Percentiles rank a stretch among this genome's conserved stretches.
Conservation (phyloP, 495 filamentous ascomycete genomes). For the Hypoxylon fuscum region DNA sequence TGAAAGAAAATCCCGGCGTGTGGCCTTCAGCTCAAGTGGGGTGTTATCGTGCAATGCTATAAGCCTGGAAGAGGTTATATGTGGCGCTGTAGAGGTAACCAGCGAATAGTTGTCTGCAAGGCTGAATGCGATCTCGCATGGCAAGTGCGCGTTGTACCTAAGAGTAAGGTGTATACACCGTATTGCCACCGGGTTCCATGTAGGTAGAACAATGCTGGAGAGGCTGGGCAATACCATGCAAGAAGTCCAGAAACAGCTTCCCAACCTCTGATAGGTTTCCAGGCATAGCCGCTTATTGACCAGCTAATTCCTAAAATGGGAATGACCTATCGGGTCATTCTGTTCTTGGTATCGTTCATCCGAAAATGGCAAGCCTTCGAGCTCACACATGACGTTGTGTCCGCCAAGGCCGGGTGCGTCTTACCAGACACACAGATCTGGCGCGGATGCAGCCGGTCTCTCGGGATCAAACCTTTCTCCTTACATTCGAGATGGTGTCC, state of each 20-base stretch:
- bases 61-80: conserved; percentile 8
- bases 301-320: conserved; percentile 37
- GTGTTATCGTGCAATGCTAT: conserved; percentile 2
- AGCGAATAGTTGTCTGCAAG: conserved; percentile 23
- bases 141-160: not conserved
- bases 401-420: conserved; percentile 34
- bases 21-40: conserved; percentile 14
- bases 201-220: conserved; percentile 11
- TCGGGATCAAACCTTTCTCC: conserved; percentile 24
- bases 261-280: conserved; percentile 27
- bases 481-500: conserved; percentile 28
- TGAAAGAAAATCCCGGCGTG: conserved; percentile 6
- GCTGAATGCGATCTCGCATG: conserved; percentile 25
- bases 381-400: conserved; percentile 39
- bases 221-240: too few relatives aligned
- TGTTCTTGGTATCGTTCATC: conserved; percentile 39
- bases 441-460: conserved; percentile 31
- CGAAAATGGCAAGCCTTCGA: conserved; percentile 38
- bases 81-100: conserved; percentile 16
- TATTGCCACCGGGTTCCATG: conserved; percentile 22
- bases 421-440: conserved; percentile 38
- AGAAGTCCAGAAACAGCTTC: conserved; percentile 13
- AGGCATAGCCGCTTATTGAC: conserved; percentile 18
- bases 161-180: conserved; percentile 9
- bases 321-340: conserved; percentile 25